phyloP scores from a whole-genome alignment of 2,329 filamentous ascomycete species.

The Fusarium sp. region DNA sequence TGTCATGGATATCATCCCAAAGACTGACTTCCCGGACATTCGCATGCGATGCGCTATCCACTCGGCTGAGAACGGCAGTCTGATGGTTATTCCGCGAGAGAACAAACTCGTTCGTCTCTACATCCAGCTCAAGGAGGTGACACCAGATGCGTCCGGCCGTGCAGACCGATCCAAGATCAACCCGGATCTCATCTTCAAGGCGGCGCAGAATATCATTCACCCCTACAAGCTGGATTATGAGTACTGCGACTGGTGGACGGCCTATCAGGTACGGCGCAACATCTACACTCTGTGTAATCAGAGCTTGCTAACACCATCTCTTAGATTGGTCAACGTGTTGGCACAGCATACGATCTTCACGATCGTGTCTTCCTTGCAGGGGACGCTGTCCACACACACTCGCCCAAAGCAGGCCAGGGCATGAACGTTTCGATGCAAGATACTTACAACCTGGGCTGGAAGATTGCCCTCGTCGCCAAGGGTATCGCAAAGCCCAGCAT shows the following conservation, averaged over 20 bases:
- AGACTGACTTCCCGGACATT: constrained; percentile 67
- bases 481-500: constrained; percentile 54
- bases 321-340: constrained; percentile 69
- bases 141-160: constrained; percentile 50
- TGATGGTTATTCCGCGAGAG: constrained; percentile 73
- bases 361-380: constrained; percentile 75
- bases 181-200: constrained; percentile 67
- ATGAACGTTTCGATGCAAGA: constrained; percentile 80
- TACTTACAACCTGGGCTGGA: constrained; percentile 63
- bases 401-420: constrained; percentile 72
- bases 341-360: constrained; percentile 62
- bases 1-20: constrained; percentile 55
- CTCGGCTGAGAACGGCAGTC: constrained; percentile 60
- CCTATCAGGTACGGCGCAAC: constrained; percentile 52
- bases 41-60: constrained; percentile 67
- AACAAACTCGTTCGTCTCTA: constrained; percentile 70
- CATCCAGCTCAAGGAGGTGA: constrained; percentile 65
- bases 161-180: constrained; percentile 68
- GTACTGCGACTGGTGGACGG: constrained; percentile 59
- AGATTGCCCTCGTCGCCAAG: constrained; percentile 58
- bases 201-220: constrained; percentile 69
- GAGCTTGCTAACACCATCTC: not conserved
- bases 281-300: too few species aligned
- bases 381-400: constrained; percentile 67
- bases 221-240: constrained; percentile 73